phyloP scores from a whole-genome alignment of 306 rosid species.

The Carpinus viminea region DNA sequence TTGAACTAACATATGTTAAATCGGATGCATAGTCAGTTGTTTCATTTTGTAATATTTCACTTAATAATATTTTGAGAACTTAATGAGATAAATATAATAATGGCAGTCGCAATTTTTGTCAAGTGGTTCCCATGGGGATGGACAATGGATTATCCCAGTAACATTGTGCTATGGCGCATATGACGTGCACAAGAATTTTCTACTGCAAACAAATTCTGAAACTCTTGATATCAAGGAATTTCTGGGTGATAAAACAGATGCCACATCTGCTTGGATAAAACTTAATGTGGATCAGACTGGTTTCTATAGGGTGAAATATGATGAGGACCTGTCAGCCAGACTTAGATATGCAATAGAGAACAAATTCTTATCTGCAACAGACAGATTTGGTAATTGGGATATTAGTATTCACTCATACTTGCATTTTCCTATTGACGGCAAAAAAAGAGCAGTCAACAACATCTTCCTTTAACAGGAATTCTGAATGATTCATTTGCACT shows the following conservation, averaged over 20 bases:
- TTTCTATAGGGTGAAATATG: slow-evolving; percentile 94
- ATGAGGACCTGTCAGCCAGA: slow-evolving; percentile 65
- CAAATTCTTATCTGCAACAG: slow-evolving; percentile 66
- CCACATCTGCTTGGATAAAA: slow-evolving; percentile 62
- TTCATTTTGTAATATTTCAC: slow-evolving; percentile 1
- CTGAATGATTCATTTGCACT: slow-evolving; percentile 89
- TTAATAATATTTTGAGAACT: background rate
- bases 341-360: slow-evolving; percentile 78
- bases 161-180: slow-evolving; percentile 76
- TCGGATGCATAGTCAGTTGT: background rate
- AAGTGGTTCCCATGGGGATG: slow-evolving; percentile 77
- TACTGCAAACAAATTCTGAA: slow-evolving; percentile 61
- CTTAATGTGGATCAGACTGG: slow-evolving; percentile 94
- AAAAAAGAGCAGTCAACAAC: slow-evolving; percentile 22
- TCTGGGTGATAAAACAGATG: slow-evolving; percentile 33
- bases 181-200: slow-evolving; percentile 63
- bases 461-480: slow-evolving; percentile 59
- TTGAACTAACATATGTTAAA: background rate
- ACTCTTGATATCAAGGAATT: slow-evolving; percentile 54
- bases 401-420: background rate
- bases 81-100: slow-evolving; percentile 16
- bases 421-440: background rate
- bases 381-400: slow-evolving; percentile 72
- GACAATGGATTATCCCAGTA: slow-evolving; percentile 86
- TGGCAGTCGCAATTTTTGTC: slow-evolving; percentile 82